Evolutionary conservation across 306 rosid species (phyloP), one percentile per base, ranked within the genome.

Genomic region (Abrus pulchellus): DNA sequence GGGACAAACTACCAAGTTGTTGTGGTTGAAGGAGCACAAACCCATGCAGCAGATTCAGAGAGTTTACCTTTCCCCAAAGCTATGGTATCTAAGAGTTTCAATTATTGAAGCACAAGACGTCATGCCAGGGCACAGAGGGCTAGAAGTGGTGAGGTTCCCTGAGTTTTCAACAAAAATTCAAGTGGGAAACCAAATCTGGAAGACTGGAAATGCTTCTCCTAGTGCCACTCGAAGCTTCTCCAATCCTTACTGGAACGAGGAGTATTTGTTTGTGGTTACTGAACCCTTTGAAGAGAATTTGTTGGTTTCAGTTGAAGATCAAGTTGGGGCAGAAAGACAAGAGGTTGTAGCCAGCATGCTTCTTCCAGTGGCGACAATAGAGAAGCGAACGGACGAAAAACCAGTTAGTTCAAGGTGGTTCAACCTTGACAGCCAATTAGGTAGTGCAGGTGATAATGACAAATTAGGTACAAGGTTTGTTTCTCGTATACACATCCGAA

Each of bases 11-110:
- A 92, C 53, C 88, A 86, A 77, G 87, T 36, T 36, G 40, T 36
- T 36, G 40, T 90, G 34, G 89, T 92, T 65, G 91, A 92, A 87
- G 94, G 97, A 33, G n/a, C 32, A 61, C 67, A 29, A 60, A 60
- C 20, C 66, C 30, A 60, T 9, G 20, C n/a, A 9, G 66, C 38
- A 11, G 9, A 61, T 82, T 71, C 27, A 62, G 29, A 36, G 40
- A 36, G 48, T 71, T 71, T 50, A 50, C 44, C 8, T 34, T 52
- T 71, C 32, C 63, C 76, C 76, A 33, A 71, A 71, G 30, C n/a
- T 71, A 71, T 71, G 76, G 76, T 50, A 36, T 50, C 34, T 52
- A n/a, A 52, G 76, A 71, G 62, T 52, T 33, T 50, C 14, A 14
- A 40, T 71, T 71, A 50, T 71, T 50, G 76, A 71, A 52, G 76